phyloP scores from a whole-genome alignment of 228 moss, liverwort and hornwort species.

The Sphagnum fallax region DNA sequence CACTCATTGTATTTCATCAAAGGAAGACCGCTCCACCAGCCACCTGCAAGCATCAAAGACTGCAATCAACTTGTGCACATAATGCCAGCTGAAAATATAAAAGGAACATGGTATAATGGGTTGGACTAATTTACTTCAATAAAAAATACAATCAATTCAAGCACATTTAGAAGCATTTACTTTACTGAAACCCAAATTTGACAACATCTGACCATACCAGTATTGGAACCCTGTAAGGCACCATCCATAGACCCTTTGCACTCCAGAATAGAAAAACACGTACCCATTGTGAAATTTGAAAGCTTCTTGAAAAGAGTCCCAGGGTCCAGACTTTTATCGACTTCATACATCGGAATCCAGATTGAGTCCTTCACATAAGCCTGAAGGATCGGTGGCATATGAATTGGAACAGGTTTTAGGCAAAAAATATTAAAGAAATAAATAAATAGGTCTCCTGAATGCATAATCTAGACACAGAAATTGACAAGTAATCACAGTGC shows the following conservation, averaged over 20 bases:
- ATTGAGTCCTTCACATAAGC: constrained; percentile 67
- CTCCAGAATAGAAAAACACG: background rate
- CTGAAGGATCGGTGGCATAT: constrained; percentile 18
- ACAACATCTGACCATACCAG: too few species aligned
- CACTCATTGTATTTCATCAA: constrained; percentile 96
- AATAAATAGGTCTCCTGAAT: background rate
- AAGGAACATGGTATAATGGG: too few species aligned
- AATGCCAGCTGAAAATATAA: background rate
- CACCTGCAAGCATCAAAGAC: constrained; percentile 35
- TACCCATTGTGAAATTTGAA: constrained; percentile 92
- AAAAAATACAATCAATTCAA: background rate
- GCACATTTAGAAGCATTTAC: background rate
- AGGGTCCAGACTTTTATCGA: constrained; percentile 61
- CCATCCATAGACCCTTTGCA: too few species aligned
- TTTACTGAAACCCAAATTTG: too few species aligned
- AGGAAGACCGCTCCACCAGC: constrained; percentile 92
- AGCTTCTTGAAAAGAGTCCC: constrained; percentile 74
- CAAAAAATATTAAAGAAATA: background rate
- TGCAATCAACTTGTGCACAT: background rate
- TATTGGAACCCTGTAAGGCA: too few species aligned
- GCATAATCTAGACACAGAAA: background rate
- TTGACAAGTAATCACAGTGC: background rate
- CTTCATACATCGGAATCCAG: constrained; percentile 87
- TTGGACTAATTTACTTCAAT: background rate
- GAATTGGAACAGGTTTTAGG: background rate